Percentiles rank a stretch among this genome's conserved stretches.
phyloP scores from a whole-genome alignment of 306 rosid species.

The Cajanus cajan region DNA sequence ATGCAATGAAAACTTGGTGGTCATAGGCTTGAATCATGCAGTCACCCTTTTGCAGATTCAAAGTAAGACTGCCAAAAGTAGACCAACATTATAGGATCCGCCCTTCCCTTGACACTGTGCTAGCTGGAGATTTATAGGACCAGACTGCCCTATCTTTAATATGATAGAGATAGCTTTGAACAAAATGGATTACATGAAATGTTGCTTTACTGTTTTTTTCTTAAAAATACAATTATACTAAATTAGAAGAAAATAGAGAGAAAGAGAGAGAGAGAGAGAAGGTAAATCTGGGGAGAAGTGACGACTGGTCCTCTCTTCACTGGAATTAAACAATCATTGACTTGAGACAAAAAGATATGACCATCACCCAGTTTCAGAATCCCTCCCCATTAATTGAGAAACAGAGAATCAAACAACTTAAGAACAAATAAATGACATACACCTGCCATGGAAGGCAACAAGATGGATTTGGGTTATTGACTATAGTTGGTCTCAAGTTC shows the following conservation, averaged over 20 bases:
- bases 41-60: not conserved
- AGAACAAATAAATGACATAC: not conserved
- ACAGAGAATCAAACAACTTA: not conserved
- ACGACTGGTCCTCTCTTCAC: not conserved
- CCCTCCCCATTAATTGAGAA: not conserved
- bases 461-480: not conserved
- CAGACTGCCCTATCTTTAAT: not conserved
- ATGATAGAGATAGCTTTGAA: not conserved
- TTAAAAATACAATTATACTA: not conserved
- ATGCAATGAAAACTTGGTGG: not conserved
- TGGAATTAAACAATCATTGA: not conserved
- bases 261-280: no score
- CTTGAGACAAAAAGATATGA: not conserved
- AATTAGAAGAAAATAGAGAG: no score
- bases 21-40: not conserved
- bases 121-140: not conserved
- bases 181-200: not conserved
- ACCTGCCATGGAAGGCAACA: not conserved
- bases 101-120: not conserved
- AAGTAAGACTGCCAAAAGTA: not conserved
- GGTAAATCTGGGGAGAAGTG: not conserved
- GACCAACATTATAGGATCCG: not conserved
- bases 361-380: not conserved
- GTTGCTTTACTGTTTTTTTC: not conserved
- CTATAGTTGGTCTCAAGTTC: not conserved